phyloP scores from a whole-genome alignment of 148 eudicot species.

The Euryodendron excelsum region DNA sequence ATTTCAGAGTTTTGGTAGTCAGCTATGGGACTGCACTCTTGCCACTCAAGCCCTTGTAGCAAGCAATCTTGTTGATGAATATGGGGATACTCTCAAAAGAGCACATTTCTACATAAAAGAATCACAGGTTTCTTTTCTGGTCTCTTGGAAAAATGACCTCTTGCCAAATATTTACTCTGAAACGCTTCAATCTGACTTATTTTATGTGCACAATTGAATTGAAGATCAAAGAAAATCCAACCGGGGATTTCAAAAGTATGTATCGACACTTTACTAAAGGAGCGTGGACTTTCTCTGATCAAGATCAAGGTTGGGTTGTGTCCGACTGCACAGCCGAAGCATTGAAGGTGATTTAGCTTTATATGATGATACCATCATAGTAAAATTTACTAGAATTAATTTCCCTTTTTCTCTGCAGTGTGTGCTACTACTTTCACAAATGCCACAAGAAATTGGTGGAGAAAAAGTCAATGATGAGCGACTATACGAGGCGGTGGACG shows the following conservation, averaged over 20 bases:
- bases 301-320: constrained; percentile 10
- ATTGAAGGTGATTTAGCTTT: not conserved
- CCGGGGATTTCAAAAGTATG: constrained; percentile 1
- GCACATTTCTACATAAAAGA: constrained; percentile 11
- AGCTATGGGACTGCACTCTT: constrained; percentile 21
- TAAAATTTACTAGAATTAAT: not conserved
- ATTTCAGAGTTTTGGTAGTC: constrained; percentile 26
- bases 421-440: not conserved
- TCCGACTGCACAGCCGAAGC: constrained; percentile 12
- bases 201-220: not conserved
- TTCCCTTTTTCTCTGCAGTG: not conserved
- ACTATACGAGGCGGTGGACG: constrained; percentile 4
- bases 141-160: too few species aligned
- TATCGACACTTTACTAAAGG: constrained; percentile 6
- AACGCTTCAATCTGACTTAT: not conserved
- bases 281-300: constrained; percentile 13
- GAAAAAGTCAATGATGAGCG: not conserved
- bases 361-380: not conserved
- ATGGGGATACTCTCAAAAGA: not conserved
- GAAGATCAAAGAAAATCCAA: constrained; percentile 4
- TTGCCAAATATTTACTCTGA: not conserved
- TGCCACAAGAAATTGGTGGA: constrained; percentile 2
- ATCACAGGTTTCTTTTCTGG: constrained; percentile 13
- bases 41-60: constrained; percentile 19
- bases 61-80: constrained; percentile 4